Percentiles rank a stretch among this genome's conserved stretches.
Conservation (phyloP, 345 rosid species). For the Crucihimalaya himalaica region DNA sequence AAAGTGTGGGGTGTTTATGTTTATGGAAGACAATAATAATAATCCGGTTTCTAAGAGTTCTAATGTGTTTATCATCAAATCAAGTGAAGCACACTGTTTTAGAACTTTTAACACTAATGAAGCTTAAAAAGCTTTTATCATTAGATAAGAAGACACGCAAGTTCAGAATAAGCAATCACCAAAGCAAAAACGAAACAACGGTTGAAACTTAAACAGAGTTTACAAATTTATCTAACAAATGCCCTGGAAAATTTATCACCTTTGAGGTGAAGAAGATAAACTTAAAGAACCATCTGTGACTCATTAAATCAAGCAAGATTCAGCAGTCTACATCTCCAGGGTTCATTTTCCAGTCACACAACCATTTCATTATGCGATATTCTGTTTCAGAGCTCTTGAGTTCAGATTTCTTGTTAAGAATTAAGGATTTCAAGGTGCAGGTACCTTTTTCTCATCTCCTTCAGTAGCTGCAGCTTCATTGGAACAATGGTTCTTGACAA, state of each 20-base stretch:
- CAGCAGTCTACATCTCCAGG: constrained; percentile 4
- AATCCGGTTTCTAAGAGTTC: constrained; percentile 9
- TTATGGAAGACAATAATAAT: constrained; percentile 27
- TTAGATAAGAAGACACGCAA: not conserved
- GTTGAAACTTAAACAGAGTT: constrained; percentile 12
- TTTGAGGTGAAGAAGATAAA: constrained; percentile 22
- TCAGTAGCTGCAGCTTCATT: constrained; percentile 58
- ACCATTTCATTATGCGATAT: not conserved
- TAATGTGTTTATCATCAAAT: not conserved
- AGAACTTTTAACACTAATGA: not conserved
- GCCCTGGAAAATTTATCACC: constrained; percentile 9
- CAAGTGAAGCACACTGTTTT: constrained; percentile 14
- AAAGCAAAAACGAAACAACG: not conserved
- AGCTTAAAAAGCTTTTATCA: not conserved
- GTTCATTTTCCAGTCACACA: not conserved
- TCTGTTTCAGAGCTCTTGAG: constrained; percentile 2
- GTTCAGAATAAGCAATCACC: not conserved
- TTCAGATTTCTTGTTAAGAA: not conserved
- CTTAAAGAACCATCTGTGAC: not conserved
- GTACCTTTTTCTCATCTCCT: constrained; percentile 50
- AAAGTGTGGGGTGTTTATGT: constrained; percentile 30
- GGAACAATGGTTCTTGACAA: constrained; percentile 84
- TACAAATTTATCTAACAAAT: constrained; percentile 10
- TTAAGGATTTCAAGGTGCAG: constrained; percentile 18
- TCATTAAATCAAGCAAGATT: constrained; percentile 16